Base-by-base conservation (phyloP, 768 basidiomycete genomes). In the Kondoa malvinella region DNA sequence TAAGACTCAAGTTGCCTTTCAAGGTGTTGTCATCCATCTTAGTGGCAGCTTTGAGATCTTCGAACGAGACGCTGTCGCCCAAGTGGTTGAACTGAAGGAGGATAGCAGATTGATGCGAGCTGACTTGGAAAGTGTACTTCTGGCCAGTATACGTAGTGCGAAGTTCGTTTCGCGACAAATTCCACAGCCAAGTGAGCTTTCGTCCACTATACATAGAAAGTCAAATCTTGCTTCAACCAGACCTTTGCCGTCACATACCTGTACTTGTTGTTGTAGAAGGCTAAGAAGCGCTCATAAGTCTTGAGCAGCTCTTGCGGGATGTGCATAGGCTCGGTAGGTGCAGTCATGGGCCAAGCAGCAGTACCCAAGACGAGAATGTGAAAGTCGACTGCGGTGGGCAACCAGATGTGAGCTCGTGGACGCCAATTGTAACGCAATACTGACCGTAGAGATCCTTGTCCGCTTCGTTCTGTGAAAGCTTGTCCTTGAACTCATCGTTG, bases 151-250 rank as follows among this genome's bases (percentile, higher is more conserved):
- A 91, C 75, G 88, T 92, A 71, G 92, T 92, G 67, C 87, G 84
- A 3, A 99, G 82, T 76, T 99, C 95, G 78, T 92, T 92, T 80
- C 94, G 94, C 66, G 86, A 91, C 77, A 92, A 89, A 75, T 96
- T 94, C 95, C 95, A 99, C 12, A 97, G 79, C 94, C 94, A 99
- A 0, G 89, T 92, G 57, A 99, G 82, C 76, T 94, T 94, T 69
- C 94, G 87, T 16, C 92, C 94, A 1, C 76, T 77, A 57, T 29
- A 2, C 14, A 21, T n/a, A n/a, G 40, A 50, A 31, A 16, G 3
- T 59, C 29, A 56, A 16, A 32, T 34, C 32, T 32, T 64, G n/a
- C 60, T n/a, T 27, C 27, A 0, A 1, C 58, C 61, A 17, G n/a
- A 16, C 72, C 40, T 8, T 8, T 8, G 21, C 12, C 21, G 12